Evolutionary conservation across 768 basidiomycete species (phyloP).

Genomic region (Phaeotremella fagi): DNA sequence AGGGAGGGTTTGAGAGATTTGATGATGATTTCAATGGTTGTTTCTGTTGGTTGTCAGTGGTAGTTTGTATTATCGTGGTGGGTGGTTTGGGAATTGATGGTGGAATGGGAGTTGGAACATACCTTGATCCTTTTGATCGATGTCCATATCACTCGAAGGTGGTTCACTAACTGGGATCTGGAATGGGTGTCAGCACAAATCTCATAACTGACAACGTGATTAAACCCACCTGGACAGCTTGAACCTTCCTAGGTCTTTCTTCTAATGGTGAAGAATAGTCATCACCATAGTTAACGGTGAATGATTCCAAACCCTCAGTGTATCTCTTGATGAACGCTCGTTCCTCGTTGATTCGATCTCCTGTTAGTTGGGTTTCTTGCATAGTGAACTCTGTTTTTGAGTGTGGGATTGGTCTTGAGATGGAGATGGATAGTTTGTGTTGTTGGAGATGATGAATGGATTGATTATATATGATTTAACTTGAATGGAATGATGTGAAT

Average conservation of each 20-base stretch:
- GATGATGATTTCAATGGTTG: conserved; percentile 67
- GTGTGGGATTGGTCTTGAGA: not conserved
- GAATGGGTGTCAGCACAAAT: not conserved
- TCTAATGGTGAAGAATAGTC: conserved; percentile 44
- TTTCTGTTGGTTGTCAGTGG: conserved; percentile 11
- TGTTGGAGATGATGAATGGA: too few relatives aligned
- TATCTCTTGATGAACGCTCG: conserved; percentile 46
- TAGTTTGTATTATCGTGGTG: not conserved
- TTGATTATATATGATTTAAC: too few relatives aligned
- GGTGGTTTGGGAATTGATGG: not conserved
- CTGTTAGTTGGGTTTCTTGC: conserved; percentile 34
- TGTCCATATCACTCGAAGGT: conserved; percentile 37
- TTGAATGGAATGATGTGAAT: too few relatives aligned
- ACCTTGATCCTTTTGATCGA: conserved; percentile 31
- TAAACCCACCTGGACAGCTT: conserved; percentile 40
- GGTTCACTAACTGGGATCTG: conserved; percentile 42
- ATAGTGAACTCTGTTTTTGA: not conserved
- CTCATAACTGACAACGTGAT: not conserved
- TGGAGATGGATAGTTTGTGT: too few relatives aligned
- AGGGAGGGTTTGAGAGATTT: conserved; percentile 87
- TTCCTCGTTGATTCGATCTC: conserved; percentile 41
- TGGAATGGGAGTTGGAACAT: not conserved
- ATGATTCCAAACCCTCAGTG: conserved; percentile 41
- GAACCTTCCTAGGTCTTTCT: conserved; percentile 44
- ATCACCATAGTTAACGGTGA: conserved; percentile 41